phyloP scores from a whole-genome alignment of 1,139 yeast genomes.

The Pichia sp. region DNA sequence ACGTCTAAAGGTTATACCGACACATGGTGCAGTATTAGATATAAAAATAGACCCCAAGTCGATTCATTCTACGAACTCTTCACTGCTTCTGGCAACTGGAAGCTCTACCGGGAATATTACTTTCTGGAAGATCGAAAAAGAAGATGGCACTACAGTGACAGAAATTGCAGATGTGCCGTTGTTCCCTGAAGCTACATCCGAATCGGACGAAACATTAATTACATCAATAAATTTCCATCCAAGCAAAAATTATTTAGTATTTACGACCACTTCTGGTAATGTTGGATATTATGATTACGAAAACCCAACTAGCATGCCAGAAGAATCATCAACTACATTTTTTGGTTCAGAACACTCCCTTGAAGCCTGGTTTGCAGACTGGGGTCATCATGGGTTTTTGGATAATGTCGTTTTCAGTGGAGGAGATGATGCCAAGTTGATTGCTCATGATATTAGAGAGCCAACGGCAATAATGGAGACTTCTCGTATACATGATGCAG shows the following conservation, averaged over 20 bases:
- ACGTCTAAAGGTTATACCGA: conserved; percentile 20
- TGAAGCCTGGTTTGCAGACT: conserved; percentile 88
- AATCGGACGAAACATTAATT: conserved; percentile 38
- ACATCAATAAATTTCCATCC: conserved; percentile 68
- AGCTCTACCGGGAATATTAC: conserved; percentile 77
- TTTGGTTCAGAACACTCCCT: conserved; percentile 44
- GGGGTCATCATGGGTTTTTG: conserved; percentile 55
- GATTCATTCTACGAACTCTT: conserved; percentile 32
- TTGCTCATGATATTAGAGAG: conserved; percentile 67
- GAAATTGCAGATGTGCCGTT: conserved; percentile 34
- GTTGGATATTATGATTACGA: conserved; percentile 36
- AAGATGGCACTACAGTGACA: conserved; percentile 21
- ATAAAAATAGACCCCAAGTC: conserved; percentile 55
- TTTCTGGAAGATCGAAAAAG: conserved; percentile 47
- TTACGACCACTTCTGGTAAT: conserved; percentile 60
- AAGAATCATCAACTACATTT: neutral
- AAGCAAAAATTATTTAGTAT: conserved; percentile 32
- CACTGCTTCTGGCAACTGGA: conserved; percentile 48
- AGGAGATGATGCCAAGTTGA: conserved; percentile 78
- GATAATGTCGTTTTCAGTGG: conserved; percentile 71
- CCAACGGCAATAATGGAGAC: conserved; percentile 50
- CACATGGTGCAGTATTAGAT: conserved; percentile 72
- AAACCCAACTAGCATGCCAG: neutral
- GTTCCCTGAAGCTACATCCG: conserved; percentile 35
- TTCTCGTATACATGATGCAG: conserved; percentile 71